Percentiles rank a stretch among this genome's conserved stretches.
Evolutionary conservation across 495 filamentous ascomycete species (phyloP).

Genomic region (Aspergillus leporis): DNA sequence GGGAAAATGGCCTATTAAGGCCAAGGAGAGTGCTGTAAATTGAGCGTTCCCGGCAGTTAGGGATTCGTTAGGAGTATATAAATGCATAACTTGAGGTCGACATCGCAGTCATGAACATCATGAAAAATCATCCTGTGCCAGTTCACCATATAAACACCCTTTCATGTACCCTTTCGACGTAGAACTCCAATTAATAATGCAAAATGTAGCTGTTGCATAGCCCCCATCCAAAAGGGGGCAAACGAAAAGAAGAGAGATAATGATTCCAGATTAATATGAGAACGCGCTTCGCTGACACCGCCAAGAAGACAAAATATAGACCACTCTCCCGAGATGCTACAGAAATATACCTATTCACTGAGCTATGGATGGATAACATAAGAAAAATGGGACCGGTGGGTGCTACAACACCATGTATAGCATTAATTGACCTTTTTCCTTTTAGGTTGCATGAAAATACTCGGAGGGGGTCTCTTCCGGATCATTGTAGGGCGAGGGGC

Average conservation of each 20-base stretch:
- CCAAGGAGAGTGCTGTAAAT: neutral
- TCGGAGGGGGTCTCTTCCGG: slow-evolving; percentile 36
- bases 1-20: neutral
- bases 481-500: slow-evolving; percentile 24
- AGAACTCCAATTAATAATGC: slow-evolving; percentile 2
- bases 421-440: slow-evolving; percentile 28
- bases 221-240: neutral
- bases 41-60: neutral
- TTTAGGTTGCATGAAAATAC: slow-evolving; percentile 44
- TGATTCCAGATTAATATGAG: neutral
- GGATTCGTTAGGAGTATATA: neutral
- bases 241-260: neutral
- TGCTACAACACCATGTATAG: neutral
- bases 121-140: neutral
- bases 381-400: slow-evolving; percentile 11
- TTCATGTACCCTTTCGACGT: neutral
- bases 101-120: neutral
- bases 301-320: neutral
- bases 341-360: slow-evolving; percentile 1
- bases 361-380: neutral
- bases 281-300: neutral
- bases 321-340: neutral
- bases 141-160: slow-evolving; percentile 4
- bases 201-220: neutral
- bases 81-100: neutral